phyloP scores from a whole-genome alignment of 2,329 filamentous ascomycete species.

The Acephala macrosclerotiorum region DNA sequence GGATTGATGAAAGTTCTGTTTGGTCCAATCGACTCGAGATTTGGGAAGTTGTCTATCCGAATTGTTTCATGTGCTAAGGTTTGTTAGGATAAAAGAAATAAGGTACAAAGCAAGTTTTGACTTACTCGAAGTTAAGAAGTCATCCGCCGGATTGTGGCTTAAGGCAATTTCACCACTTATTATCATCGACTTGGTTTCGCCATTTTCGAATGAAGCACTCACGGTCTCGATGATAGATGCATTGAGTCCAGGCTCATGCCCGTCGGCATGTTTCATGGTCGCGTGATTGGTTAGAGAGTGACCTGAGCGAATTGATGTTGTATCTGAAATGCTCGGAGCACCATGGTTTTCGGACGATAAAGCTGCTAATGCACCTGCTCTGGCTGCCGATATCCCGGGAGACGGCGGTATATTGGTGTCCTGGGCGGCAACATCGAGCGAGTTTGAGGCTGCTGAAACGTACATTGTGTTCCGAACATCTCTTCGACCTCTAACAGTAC shows the following conservation, averaged over 20 bases:
- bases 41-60: slow-evolving; percentile 84
- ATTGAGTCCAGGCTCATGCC: slow-evolving; percentile 81
- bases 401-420: slow-evolving; percentile 40
- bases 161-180: slow-evolving; percentile 91
- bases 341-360: slow-evolving; percentile 66
- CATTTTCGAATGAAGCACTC: slow-evolving; percentile 82
- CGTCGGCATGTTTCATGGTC: slow-evolving; percentile 81
- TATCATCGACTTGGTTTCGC: slow-evolving; percentile 72
- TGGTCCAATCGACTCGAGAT: slow-evolving; percentile 90
- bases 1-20: slow-evolving; percentile 91
- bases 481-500: slow-evolving; percentile 85
- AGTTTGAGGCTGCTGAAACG: slow-evolving; percentile 58
- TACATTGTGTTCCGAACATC: slow-evolving; percentile 94
- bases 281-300: slow-evolving; percentile 76
- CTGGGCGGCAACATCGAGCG: slow-evolving; percentile 32
- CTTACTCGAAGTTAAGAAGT: slow-evolving; percentile 56
- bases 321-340: slow-evolving; percentile 72
- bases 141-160: slow-evolving; percentile 67
- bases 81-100: slow-evolving; percentile 30
- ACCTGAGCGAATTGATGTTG: slow-evolving; percentile 88
- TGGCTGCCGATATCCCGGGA: slow-evolving; percentile 44
- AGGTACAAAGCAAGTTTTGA: not conserved
- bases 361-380: slow-evolving; percentile 58
- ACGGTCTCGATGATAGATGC: slow-evolving; percentile 91
- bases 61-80: slow-evolving; percentile 68